Conservation (phyloP, 2,329 filamentous ascomycete genomes). For the Aureobasidium zeae region DNA sequence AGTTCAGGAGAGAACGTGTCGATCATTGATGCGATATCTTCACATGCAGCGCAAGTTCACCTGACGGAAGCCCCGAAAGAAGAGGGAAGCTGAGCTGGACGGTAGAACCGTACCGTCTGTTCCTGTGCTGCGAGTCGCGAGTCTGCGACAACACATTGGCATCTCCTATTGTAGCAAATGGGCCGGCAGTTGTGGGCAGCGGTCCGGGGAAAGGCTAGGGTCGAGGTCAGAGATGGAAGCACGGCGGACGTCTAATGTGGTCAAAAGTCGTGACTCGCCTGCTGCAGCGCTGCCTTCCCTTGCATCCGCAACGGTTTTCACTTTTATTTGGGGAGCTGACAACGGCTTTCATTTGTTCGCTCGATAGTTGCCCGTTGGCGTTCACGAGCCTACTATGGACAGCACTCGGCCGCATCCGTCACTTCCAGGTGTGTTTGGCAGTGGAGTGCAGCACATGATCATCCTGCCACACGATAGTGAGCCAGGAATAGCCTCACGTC, state of each 20-base stretch:
- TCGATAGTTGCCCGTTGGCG: constrained; percentile 12
- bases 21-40: no score
- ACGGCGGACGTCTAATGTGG: constrained; percentile 2
- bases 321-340: not conserved
- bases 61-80: no score
- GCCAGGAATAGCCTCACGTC: not conserved
- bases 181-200: constrained; percentile 4
- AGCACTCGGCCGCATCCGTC: constrained; percentile 8
- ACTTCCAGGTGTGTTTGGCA: constrained; percentile 1
- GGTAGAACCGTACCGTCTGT: constrained; percentile 3
- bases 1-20: no score
- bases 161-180: constrained; percentile 5
- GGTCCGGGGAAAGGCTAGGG: constrained; percentile 11
- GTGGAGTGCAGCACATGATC: not conserved
- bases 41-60: no score
- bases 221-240: not conserved
- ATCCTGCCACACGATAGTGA: not conserved
- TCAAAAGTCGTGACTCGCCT: not conserved
- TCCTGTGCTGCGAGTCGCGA: constrained; percentile 4
- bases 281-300: constrained; percentile 3
- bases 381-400: not conserved
- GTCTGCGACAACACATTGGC: no score
- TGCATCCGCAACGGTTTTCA: constrained; percentile 12
- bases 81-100: constrained; percentile 1
- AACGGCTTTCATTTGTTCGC: constrained; percentile 15